Evolutionary conservation across 208 protist genomes (phyloP), one percentile per base, ranked within the genome.

Genomic region (Trypanosoma mega): DNA sequence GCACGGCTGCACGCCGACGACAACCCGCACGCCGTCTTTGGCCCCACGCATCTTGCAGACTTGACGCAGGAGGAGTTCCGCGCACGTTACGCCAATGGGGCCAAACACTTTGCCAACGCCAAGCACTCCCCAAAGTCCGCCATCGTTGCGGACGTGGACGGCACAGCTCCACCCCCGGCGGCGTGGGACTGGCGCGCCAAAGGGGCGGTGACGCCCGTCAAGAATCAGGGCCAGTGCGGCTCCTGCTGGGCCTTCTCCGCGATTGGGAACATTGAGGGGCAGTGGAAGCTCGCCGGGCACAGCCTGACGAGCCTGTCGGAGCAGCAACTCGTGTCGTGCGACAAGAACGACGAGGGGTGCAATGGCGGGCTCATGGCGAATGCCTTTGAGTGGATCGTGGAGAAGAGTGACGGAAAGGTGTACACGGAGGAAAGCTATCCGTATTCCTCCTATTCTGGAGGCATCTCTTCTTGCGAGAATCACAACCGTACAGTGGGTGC

Each of bases 211-310:
- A 94, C 91, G 6, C 68, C 53, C 7, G 95, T 99, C 43, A 98
- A 98, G 88, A 72, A 98, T 70, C 97, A 98, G 76, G 92, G 92
- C 43, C 63, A 65, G 39, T 99, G 97, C 79, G 98, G 97, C 66
- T 97, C 89, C 20, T 99, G 97, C 80, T 99, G 97, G 97, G 68
- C 96, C 50, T 99, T 99, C 89, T 92, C 88, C 8, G 78, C 97
- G 20, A 96, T 92, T 39, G 94, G 92, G 46, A 76, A 94, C 56
- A 82, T 97, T 33, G 96, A 98, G 71, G 80, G 90, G 5, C 67
- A 75, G 51, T 89, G 74, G 69, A 60, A 61, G 33, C 39, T 80
- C 3, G 50, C 59, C 3, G 83, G 77, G 14, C 34, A 92, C 62
- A 30, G 59, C 33, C 75, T 97, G n/a, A 59, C 66, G 2, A 23